These are phyloP conservation scores for Gossypium bickii DNA, from an alignment of 345 rosid species.

Conservation along the genomic window DNA sequence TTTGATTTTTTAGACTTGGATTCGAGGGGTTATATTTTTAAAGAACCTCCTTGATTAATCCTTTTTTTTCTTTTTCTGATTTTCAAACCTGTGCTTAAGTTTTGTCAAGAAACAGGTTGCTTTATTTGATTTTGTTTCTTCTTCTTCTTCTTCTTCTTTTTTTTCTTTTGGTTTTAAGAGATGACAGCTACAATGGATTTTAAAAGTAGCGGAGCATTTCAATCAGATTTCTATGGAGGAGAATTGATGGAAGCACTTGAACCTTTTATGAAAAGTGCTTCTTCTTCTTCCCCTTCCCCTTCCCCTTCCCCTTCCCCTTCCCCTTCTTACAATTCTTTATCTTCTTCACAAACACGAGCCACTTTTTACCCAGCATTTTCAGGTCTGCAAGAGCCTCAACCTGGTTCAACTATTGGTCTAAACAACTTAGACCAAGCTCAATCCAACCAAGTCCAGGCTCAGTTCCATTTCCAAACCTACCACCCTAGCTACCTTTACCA, in stretches of 20 bases:
- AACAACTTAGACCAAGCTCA: conserved; percentile 55
- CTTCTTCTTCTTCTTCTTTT: neutral
- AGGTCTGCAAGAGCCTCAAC: conserved; percentile 29
- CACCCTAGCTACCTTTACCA: neutral
- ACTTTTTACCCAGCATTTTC: conserved; percentile 25
- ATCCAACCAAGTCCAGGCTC: conserved; percentile 58
- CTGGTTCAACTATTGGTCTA: conserved; percentile 45
- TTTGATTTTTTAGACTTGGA: conserved; percentile 17
- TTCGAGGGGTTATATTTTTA: conserved; percentile 56
- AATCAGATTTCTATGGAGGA: conserved; percentile 46
- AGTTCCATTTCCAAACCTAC: conserved; percentile 38
- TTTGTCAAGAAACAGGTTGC: conserved; percentile 45
- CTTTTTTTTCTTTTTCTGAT: neutral
- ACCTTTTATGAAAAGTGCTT: conserved; percentile 80
- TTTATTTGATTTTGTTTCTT: neutral
- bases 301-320: conserved; percentile 11
- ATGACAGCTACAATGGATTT: conserved; percentile 70
- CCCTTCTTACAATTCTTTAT: neutral
- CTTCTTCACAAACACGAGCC: conserved; percentile 20
- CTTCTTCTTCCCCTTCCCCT: conserved; percentile 15
- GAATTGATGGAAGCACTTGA: conserved; percentile 93
- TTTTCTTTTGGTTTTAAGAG: neutral
- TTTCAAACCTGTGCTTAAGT: conserved; percentile 35
- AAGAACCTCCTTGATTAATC: conserved; percentile 48
- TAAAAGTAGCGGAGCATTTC: conserved; percentile 38